Conservation (phyloP, 352 stramenopile genomes). For the Phytophthora quininea region DNA sequence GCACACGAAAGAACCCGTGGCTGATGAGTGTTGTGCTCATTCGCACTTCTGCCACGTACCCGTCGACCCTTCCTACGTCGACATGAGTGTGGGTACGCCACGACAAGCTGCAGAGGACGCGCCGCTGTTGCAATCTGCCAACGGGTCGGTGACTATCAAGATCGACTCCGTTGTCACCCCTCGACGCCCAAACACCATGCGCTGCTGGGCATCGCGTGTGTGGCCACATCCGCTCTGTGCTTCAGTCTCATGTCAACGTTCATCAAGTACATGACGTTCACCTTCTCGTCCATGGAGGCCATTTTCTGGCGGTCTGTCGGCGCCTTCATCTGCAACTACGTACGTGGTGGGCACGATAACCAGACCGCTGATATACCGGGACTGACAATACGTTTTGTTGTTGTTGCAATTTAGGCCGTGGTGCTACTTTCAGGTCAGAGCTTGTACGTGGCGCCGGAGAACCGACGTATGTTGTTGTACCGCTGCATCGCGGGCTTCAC, state of each 20-base stretch:
- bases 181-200: slow-evolving; percentile 41
- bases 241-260: slow-evolving; percentile 83
- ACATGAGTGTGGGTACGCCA: slow-evolving; percentile 4
- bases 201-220: slow-evolving; percentile 58
- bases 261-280: slow-evolving; percentile 75
- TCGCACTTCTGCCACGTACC: not conserved
- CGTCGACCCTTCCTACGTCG: not conserved
- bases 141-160: not conserved
- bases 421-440: slow-evolving; percentile 23
- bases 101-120: slow-evolving; percentile 10
- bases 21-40: slow-evolving; percentile 11
- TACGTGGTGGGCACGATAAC: slow-evolving; percentile 25
- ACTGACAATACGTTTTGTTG: not conserved
- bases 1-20: not conserved
- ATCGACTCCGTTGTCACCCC: slow-evolving; percentile 1
- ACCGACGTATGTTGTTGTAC: slow-evolving; percentile 56
- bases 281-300: slow-evolving; percentile 76
- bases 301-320: slow-evolving; percentile 74
- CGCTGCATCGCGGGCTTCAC: slow-evolving; percentile 63
- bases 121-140: slow-evolving; percentile 8
- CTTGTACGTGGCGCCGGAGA: slow-evolving; percentile 42
- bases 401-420: slow-evolving; percentile 5
- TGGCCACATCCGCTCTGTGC: slow-evolving; percentile 67
- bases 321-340: slow-evolving; percentile 64
- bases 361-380: not conserved